Base-by-base conservation (phyloP, 192 early-diverging fungal species). In the Haplosporangium gracile region DNA sequence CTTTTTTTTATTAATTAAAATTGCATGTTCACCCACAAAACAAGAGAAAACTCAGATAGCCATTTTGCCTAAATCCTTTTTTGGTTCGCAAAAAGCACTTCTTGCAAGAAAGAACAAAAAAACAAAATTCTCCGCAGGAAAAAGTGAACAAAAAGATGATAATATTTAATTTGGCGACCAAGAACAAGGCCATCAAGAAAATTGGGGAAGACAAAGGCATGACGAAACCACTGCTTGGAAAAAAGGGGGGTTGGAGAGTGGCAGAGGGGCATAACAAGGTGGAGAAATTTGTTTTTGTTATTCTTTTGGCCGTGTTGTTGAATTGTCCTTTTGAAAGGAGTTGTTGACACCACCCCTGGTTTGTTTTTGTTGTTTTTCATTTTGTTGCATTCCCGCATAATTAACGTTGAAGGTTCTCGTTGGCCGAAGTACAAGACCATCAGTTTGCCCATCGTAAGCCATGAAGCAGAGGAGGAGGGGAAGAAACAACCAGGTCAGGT, bases 1-100 rank as follows among this genome's bases (percentile, higher is more conserved):
- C 60, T 65, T 65, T 65, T 32, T 32, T 26, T 57, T 29, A 13
- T 65, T 32, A 65, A 65, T 65, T 65, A 65, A 65, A 65, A 65
- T 29, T 32, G 60, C 60, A 65, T 65, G 60, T 32, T 5, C 49
- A 18, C 49, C 49, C 49, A 51, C 55, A 55, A 55, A 55, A 55
- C 18, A 24, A 60, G 0, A 7, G 26, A 5, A 65, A 65, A 34
- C 60, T 60, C 57, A 29, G 60, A 65, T 65, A 65, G 60, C 60
- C 60, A 65, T 65, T 65, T 10, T 65, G 60, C 60, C 60, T 34
- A 65, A 0, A 60, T 65, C 60, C 60, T 11, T 16, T 65, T 65
- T 65, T 65, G 60, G 26, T 65, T 65, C 29, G 29, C 60, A 32
- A 53, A 53, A 0, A 36, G 51, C 51, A 18, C 18, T 53, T 11